Percentiles rank a stretch among this genome's conserved stretches.
These are phyloP conservation scores for Claviceps monticola DNA, from an alignment of 2,329 filamentous ascomycete species.

Conservation along the genomic window DNA sequence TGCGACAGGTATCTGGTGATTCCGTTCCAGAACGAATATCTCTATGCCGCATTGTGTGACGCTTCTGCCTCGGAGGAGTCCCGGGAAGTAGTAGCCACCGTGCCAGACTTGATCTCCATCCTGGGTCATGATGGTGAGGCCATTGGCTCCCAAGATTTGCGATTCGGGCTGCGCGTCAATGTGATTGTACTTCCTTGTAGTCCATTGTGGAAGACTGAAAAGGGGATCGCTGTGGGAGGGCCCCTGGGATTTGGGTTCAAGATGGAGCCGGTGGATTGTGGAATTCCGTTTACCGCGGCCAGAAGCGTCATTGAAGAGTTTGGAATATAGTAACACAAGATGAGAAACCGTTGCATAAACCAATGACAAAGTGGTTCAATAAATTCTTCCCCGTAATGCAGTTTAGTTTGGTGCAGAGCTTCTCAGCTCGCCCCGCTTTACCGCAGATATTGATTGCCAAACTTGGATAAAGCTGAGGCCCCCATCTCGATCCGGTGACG, in stretches of 20 bases:
- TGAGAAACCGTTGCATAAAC: too few relatives aligned
- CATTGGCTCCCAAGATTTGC: slow-evolving; percentile 34
- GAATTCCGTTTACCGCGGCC: slow-evolving; percentile 28
- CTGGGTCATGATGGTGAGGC: slow-evolving; percentile 31
- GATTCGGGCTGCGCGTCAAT: slow-evolving; percentile 35
- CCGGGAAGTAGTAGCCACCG: slow-evolving; percentile 20
- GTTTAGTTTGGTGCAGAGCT: too few relatives aligned
- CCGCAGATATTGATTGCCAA: too few relatives aligned
- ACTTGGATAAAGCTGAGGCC: too few relatives aligned
- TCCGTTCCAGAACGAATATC: slow-evolving; percentile 28
- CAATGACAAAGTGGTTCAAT: too few relatives aligned
- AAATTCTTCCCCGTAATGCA: too few relatives aligned
- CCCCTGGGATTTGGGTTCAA: slow-evolving; percentile 18
- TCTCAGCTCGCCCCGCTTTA: too few relatives aligned
- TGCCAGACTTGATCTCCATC: slow-evolving; percentile 23
- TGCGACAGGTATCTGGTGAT: slow-evolving; percentile 22
- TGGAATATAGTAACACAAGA: slow-evolving; percentile 2
- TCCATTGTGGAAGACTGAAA: slow-evolving; percentile 32
- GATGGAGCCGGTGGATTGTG: slow-evolving; percentile 11
- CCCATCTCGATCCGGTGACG: too few relatives aligned
- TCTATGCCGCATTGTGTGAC: slow-evolving; percentile 23
- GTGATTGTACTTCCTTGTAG: slow-evolving; percentile 36
- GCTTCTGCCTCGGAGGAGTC: slow-evolving; percentile 15
- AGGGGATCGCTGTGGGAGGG: slow-evolving; percentile 20
- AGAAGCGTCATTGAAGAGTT: slow-evolving; percentile 37